phyloP scores from a whole-genome alignment of 2,329 filamentous ascomycete genomes.

The Acephala macrosclerotiorum region DNA sequence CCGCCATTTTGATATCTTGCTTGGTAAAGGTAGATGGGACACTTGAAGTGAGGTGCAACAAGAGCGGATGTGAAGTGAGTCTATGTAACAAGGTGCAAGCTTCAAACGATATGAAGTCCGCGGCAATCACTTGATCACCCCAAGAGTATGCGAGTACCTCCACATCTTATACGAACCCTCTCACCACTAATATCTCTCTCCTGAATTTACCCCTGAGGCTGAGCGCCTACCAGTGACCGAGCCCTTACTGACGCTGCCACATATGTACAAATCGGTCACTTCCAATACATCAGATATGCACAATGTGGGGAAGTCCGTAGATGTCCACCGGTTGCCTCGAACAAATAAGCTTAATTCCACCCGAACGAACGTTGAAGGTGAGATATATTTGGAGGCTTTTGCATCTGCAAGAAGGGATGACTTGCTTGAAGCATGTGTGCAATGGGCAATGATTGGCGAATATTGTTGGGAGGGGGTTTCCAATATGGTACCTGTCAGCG shows the following conservation, averaged over 20 bases:
- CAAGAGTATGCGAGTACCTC: background rate
- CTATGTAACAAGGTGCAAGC: background rate
- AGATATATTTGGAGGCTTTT: conserved; percentile 3
- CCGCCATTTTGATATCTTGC: background rate
- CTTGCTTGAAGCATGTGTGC: too few species aligned
- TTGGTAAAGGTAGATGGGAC: too few species aligned
- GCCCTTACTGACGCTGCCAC: background rate
- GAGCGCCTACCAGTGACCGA: background rate
- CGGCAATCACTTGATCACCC: background rate
- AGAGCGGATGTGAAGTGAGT: background rate
- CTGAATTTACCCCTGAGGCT: background rate
- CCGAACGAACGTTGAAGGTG: background rate
- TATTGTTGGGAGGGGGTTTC: background rate
- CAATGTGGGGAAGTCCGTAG: background rate
- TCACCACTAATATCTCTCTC: background rate
- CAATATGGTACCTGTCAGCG: conserved; percentile 1
- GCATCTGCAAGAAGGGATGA: too few species aligned
- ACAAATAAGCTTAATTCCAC: background rate
- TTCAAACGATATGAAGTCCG: background rate
- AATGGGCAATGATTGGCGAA: too few species aligned
- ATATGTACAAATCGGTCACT: background rate
- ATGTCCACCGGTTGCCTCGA: background rate
- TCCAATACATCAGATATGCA: background rate
- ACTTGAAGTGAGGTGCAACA: background rate
- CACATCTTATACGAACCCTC: background rate